phyloP scores from a whole-genome alignment of 192 early-diverging fungal genomes.

The Umbelopsis vinacea region DNA sequence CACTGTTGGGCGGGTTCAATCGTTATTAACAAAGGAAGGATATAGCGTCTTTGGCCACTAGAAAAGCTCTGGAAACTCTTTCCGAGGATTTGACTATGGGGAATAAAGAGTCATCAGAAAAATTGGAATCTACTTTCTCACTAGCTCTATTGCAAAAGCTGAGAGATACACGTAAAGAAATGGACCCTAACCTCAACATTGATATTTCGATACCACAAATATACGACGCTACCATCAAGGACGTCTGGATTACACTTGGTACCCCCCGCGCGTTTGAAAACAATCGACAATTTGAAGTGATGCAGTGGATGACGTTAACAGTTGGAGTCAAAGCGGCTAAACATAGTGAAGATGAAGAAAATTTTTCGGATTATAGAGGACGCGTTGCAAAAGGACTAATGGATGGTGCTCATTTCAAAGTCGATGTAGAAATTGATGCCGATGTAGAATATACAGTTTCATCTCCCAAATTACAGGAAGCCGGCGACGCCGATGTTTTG shows the following conservation, averaged over 20 bases:
- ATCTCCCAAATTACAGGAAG: background rate
- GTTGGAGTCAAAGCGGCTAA: constrained; percentile 20
- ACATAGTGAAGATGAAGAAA: constrained; percentile 22
- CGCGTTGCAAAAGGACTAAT: constrained; percentile 48
- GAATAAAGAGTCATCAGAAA: background rate
- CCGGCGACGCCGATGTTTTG: constrained; percentile 24
- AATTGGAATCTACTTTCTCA: constrained; percentile 37
- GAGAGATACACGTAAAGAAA: constrained; percentile 30
- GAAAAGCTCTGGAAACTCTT: constrained; percentile 22
- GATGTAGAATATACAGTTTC: constrained; percentile 38
- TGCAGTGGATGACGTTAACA: constrained; percentile 48
- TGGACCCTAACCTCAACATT: constrained; percentile 26
- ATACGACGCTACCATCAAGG: constrained; percentile 50
- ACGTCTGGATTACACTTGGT: constrained; percentile 54
- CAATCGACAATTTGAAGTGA: constrained; percentile 35
- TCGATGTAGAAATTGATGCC: constrained; percentile 53
- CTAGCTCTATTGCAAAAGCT: constrained; percentile 43
- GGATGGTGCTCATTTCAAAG: constrained; percentile 53
- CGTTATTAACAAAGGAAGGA: background rate
- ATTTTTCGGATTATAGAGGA: constrained; percentile 37
- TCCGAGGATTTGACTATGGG: constrained; percentile 15
- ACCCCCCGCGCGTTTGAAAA: constrained; percentile 31
- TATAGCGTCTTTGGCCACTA: constrained; percentile 30
- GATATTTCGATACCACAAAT: constrained; percentile 46
- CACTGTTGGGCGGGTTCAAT: background rate